A percentile compares a stretch with the other conserved stretches of the same genome.
phyloP scores from a whole-genome alignment of 2,329 filamentous ascomycete genomes.

The Diplocarpon rosae region DNA sequence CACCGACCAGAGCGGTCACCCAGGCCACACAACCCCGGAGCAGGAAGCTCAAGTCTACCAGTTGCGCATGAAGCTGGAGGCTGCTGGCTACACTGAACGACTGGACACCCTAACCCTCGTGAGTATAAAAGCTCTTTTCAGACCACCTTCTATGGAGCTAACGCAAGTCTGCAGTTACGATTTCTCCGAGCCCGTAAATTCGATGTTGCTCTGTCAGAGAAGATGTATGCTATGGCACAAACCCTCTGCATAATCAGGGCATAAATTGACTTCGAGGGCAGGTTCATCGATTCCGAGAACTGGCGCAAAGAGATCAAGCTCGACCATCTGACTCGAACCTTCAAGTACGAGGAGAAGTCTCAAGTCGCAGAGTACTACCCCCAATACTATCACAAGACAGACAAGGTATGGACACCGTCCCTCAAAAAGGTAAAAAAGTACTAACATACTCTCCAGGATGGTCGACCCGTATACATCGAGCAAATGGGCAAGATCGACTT shows the following conservation, averaged over 20 bases:
- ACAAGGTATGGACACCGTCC: slow-evolving; percentile 50
- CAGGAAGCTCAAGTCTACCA: slow-evolving; percentile 87
- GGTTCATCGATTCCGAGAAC: slow-evolving; percentile 83
- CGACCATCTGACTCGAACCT: slow-evolving; percentile 67
- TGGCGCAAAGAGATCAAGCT: slow-evolving; percentile 85
- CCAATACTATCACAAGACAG: slow-evolving; percentile 98
- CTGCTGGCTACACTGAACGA: slow-evolving; percentile 68
- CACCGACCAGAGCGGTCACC: slow-evolving; percentile 62
- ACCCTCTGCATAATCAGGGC: neutral
- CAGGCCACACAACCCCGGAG: slow-evolving; percentile 73
- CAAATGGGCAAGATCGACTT: slow-evolving; percentile 90
- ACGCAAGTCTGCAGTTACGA: slow-evolving; percentile 48
- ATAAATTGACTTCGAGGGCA: slow-evolving; percentile 30
- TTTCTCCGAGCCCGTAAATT: slow-evolving; percentile 95
- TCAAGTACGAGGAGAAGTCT: slow-evolving; percentile 79
- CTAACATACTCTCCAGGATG: slow-evolving; percentile 51
- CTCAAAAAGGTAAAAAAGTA: neutral
- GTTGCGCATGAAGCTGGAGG: slow-evolving; percentile 75
- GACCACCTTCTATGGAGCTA: slow-evolving; percentile 4
- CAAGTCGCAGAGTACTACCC: slow-evolving; percentile 86
- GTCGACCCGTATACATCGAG: slow-evolving; percentile 94
- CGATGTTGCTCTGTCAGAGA: slow-evolving; percentile 70
- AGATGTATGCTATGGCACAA: slow-evolving; percentile 56
- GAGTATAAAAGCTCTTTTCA: slow-evolving; percentile 26
- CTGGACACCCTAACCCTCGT: slow-evolving; percentile 90